Evolutionary conservation across 2,329 filamentous ascomycete species (phyloP).

Genomic region (Pseudogymnoascus sp.): DNA sequence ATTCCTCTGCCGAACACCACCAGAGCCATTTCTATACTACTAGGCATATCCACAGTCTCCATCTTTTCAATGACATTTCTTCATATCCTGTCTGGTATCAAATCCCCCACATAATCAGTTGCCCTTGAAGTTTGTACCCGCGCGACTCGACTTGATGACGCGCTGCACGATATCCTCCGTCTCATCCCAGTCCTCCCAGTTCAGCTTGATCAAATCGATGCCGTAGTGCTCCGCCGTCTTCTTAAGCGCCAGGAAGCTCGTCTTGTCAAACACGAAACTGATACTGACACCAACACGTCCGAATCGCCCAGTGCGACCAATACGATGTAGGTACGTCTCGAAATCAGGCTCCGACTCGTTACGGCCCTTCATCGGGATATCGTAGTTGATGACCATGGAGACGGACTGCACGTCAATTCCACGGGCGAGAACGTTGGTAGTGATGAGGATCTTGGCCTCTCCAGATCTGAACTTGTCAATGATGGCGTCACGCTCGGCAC

Average conservation of each 20-base stretch:
- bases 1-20: not conserved
- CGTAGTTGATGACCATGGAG: constrained; percentile 98
- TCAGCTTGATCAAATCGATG: constrained; percentile 73
- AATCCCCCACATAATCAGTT: not conserved
- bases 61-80: not conserved
- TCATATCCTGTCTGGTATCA: constrained; percentile 4
- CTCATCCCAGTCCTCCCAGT: constrained; percentile 83
- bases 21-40: not conserved
- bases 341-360: constrained; percentile 79
- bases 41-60: constrained; percentile 1
- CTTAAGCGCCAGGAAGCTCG: constrained; percentile 71
- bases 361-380: constrained; percentile 67
- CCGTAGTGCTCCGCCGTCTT: constrained; percentile 74
- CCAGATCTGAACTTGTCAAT: constrained; percentile 82
- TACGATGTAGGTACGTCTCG: constrained; percentile 96
- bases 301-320: constrained; percentile 93
- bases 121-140: constrained; percentile 41
- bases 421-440: constrained; percentile 91
- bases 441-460: constrained; percentile 90
- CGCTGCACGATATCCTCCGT: constrained; percentile 77
- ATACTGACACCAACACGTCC: constrained; percentile 94
- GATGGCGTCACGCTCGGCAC: constrained; percentile 71
- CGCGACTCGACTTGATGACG: constrained; percentile 66
- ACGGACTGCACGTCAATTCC: constrained; percentile 92
- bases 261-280: constrained; percentile 83